These are phyloP conservation scores for Starmerella apicola DNA, from an alignment of 805 yeast genomes.

Conservation along the genomic window DNA sequence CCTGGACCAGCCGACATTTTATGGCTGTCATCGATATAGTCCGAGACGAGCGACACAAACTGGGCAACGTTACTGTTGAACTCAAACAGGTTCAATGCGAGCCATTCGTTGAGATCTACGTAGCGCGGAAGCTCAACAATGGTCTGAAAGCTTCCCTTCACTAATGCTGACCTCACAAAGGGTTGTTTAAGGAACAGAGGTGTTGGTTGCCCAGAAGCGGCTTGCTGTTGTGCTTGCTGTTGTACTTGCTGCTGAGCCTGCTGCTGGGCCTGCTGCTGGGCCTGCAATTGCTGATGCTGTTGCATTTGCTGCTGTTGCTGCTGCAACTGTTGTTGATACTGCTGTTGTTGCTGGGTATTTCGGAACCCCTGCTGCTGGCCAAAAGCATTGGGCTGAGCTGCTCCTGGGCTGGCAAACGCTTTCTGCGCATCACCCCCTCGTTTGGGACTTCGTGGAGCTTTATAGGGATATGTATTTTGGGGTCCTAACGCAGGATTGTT, in stretches of 20 bases:
- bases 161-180: slow-evolving; percentile 83
- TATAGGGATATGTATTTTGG: neutral
- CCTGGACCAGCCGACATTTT: slow-evolving; percentile 92
- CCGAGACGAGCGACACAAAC: slow-evolving; percentile 82
- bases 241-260: neutral
- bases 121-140: slow-evolving; percentile 91
- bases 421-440: neutral
- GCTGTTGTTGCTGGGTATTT: neutral
- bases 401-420: too few relatives aligned
- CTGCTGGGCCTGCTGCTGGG: neutral
- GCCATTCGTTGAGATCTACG: slow-evolving; percentile 92
- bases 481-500: too few relatives aligned
- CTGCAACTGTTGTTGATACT: neutral
- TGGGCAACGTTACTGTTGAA: slow-evolving; percentile 73
- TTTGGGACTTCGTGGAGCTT: neutral
- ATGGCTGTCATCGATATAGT: slow-evolving; percentile 72
- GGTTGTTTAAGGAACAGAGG: slow-evolving; percentile 84
- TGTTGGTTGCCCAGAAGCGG: too few relatives aligned
- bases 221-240: neutral
- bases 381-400: too few relatives aligned
- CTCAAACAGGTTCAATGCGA: slow-evolving; percentile 85
- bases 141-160: slow-evolving; percentile 91
- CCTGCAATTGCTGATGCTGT: neutral
- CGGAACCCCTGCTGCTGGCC: too few relatives aligned
- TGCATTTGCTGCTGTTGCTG: neutral